These are phyloP conservation scores for Ganoderma lingzhi DNA, from an alignment of 1,284 basidiomycete genomes.

Conservation along the genomic window DNA sequence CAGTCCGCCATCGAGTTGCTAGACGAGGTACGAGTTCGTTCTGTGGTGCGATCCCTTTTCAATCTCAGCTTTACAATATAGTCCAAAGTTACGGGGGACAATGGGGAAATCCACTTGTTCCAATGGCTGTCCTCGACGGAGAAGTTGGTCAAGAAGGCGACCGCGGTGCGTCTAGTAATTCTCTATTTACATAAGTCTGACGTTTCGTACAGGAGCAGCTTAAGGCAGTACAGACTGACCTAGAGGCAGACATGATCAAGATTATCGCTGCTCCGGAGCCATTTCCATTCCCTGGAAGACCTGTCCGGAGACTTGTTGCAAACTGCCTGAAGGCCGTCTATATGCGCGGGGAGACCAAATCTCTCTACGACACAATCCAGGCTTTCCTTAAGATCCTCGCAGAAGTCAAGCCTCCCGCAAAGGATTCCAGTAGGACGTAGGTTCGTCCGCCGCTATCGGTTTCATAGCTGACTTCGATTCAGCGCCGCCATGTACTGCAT, in stretches of 20 bases:
- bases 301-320: constrained; percentile 81
- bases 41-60: background rate
- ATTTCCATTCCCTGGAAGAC: constrained; percentile 85
- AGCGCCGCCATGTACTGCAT: constrained; percentile 85
- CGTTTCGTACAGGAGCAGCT: constrained; percentile 61
- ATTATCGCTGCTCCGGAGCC: constrained; percentile 65
- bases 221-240: constrained; percentile 65
- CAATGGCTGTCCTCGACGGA: constrained; percentile 83
- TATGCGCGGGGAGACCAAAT: constrained; percentile 81
- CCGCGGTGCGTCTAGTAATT: constrained; percentile 51
- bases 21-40: constrained; percentile 23
- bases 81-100: constrained; percentile 77
- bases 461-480: constrained; percentile 13
- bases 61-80: constrained; percentile 39
- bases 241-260: constrained; percentile 73
- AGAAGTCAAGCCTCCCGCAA: constrained; percentile 74
- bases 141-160: constrained; percentile 57
- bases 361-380: constrained; percentile 90
- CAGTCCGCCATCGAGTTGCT: constrained; percentile 25
- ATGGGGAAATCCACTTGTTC: constrained; percentile 83
- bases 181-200: background rate
- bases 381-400: constrained; percentile 76
- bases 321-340: constrained; percentile 86
- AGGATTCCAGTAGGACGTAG: constrained; percentile 73
- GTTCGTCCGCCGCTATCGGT: constrained; percentile 38